Conservation (phyloP, 169 alveolate species). For the Eimeria tenella region DNA sequence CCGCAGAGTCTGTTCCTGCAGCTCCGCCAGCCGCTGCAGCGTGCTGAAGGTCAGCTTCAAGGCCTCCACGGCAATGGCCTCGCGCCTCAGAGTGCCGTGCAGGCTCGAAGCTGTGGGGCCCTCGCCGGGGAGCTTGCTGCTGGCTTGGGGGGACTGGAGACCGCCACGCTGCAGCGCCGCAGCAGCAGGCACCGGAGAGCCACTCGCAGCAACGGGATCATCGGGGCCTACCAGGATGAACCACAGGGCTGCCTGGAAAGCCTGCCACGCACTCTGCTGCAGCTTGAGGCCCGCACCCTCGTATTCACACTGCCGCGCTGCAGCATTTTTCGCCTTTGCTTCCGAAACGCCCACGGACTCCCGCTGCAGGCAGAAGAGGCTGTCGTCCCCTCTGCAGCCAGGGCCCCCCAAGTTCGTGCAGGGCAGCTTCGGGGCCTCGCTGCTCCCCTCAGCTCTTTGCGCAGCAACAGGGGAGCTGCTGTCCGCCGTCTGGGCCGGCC, state of each 20-base stretch:
- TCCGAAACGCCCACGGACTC: neutral
- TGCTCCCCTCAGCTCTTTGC: neutral
- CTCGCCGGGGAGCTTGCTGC: too few species aligned
- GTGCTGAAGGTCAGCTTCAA: neutral
- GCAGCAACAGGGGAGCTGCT: neutral
- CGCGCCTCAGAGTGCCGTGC: conserved; percentile 17
- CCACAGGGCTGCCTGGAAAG: conserved; percentile 75
- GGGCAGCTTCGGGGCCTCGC: conserved; percentile 23
- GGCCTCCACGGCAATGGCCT: conserved; percentile 44
- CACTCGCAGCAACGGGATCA: neutral
- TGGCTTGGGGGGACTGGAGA: too few species aligned
- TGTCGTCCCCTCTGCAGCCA: conserved; percentile 18
- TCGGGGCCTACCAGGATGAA: conserved; percentile 57
- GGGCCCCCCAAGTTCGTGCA: conserved; percentile 36
- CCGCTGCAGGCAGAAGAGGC: conserved; percentile 24
- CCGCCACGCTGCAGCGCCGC: too few species aligned
- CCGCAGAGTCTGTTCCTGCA: conserved; percentile 33
- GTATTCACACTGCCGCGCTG: conserved; percentile 55
- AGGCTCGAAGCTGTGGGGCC: neutral
- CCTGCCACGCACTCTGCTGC: conserved; percentile 78
- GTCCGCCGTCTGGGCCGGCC: conserved; percentile 10
- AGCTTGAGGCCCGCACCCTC: conserved; percentile 71
- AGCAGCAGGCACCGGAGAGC: neutral
- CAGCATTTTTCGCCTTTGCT: conserved; percentile 43
- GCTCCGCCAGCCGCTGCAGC: conserved; percentile 29